These are phyloP conservation scores for Berkeleyomyces rouxiae DNA, from an alignment of 2,329 filamentous ascomycete genomes.

Conservation along the genomic window DNA sequence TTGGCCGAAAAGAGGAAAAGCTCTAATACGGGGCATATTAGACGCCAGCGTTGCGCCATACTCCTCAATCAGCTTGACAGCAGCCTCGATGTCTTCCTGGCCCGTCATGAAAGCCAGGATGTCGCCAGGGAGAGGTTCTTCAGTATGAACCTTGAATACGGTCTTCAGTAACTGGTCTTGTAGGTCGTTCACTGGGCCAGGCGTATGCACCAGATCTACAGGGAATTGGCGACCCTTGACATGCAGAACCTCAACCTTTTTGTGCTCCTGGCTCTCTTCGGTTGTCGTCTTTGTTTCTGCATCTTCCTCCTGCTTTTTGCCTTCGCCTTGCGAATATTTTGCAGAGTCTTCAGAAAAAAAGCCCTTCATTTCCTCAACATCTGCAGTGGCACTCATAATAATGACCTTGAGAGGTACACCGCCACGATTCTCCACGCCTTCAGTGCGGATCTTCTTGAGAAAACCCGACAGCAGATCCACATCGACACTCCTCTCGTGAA, in stretches of 20 bases:
- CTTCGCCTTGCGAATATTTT: not conserved
- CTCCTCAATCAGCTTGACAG: conserved; percentile 67
- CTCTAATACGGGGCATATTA: conserved; percentile 53
- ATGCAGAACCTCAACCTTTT: conserved; percentile 22
- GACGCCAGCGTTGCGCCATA: conserved; percentile 56
- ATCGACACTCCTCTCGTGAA: conserved; percentile 89
- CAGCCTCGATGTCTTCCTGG: conserved; percentile 76
- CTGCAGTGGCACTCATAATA: conserved; percentile 93
- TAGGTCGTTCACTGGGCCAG: conserved; percentile 60
- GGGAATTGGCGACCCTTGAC: conserved; percentile 81
- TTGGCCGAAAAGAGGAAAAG: conserved; percentile 77
- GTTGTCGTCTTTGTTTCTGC: not conserved
- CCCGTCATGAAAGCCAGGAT: conserved; percentile 85
- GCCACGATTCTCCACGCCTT: conserved; percentile 45
- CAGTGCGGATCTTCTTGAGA: conserved; percentile 55
- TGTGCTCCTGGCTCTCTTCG: conserved; percentile 7
- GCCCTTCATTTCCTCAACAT: conserved; percentile 55
- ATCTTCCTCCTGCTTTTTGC: not conserved
- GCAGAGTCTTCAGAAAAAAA: conserved; percentile 39
- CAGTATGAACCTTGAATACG: conserved; percentile 73
- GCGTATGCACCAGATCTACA: conserved; percentile 61
- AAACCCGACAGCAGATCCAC: conserved; percentile 86
- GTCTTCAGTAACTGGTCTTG: conserved; percentile 65
- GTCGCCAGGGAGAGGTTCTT: conserved; percentile 84
- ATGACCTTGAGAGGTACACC: conserved; percentile 71